Evolutionary conservation across 2,329 filamentous ascomycete genomes (phyloP), one percentile per base, ranked within the genome.

Genomic region (Talaromyces amestolkiae): DNA sequence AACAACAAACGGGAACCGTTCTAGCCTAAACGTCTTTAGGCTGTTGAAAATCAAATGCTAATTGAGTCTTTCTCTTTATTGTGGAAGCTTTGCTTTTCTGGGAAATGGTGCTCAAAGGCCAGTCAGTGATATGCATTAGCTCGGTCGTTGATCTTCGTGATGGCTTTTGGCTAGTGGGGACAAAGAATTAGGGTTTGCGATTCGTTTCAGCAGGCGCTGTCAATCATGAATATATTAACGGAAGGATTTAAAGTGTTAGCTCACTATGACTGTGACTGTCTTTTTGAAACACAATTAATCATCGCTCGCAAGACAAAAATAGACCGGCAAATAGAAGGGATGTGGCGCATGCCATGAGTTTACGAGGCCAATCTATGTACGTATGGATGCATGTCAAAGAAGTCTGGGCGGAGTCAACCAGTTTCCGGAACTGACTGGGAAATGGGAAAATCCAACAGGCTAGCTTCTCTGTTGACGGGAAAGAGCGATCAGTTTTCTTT

Each of bases 351-450:
- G 33, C 33, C 27, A 56, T 56, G 53, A 56, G n/a, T 4, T 33
- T 24, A 56, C 17, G 4, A 56, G 31, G 33, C 33, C 31, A 56
- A 22, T 56, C 53, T 56, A 39, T 22, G 10, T 54, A 35, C 31
- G 53, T 19, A 19, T 59, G 35, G 3, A 45, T 31, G 37, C 24
- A n/a, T 37, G 19, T 45, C 37, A 59, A 45, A 59, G 56, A 59
- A 59, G 19, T 17, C 39, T 9, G 15, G 24, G 56, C 39, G 37
- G 19, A 39, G 56, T n/a, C 9, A 15, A 41, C 39, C 22, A 56
- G 1, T 17, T 54, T 37, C 33, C 4, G 68, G 71, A 74, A 35
- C 68, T 68, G 33, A 69, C 60, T 33, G 9, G 47, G 35, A 54
- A 54, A 62, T 54, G 35, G 35, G 35, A 54, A 17, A 49, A 22